Percentiles rank a stretch among this genome's conserved stretches.
Conservation (phyloP, 2,329 filamentous ascomycete species). For the Macroventuria anomochaeta region DNA sequence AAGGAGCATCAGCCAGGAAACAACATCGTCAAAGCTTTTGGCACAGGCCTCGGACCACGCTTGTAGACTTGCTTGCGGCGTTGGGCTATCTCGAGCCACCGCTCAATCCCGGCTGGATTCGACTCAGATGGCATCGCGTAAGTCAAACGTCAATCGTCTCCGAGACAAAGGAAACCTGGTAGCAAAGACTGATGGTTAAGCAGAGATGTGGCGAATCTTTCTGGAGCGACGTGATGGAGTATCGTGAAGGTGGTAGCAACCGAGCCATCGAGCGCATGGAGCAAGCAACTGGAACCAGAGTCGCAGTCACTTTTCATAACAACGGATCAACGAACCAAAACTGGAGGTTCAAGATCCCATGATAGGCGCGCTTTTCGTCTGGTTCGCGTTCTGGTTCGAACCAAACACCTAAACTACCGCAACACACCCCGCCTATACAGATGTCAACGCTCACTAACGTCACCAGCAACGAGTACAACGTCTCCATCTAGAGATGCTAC, state of each 20-base stretch:
- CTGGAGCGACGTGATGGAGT: background rate
- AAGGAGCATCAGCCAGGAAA: background rate
- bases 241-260: background rate
- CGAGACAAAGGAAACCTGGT: background rate
- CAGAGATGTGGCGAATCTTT: background rate
- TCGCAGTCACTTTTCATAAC: background rate
- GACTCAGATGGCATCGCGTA: background rate
- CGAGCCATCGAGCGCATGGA: background rate
- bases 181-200: background rate
- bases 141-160: background rate
- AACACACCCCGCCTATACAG: background rate
- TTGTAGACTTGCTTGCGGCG: background rate
- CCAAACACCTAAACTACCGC: background rate
- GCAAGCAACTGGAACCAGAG: background rate
- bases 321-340: background rate
- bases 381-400: background rate
- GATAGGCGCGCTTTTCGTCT: background rate
- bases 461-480: background rate
- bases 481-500: background rate
- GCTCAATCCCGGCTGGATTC: background rate
- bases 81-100: background rate
- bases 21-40: too few species aligned
- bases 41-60: background rate
- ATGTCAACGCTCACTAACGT: too few species aligned
- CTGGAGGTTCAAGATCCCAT: background rate